Conservation (phyloP, 1,284 basidiomycete genomes). For the Malassezia restricta region DNA sequence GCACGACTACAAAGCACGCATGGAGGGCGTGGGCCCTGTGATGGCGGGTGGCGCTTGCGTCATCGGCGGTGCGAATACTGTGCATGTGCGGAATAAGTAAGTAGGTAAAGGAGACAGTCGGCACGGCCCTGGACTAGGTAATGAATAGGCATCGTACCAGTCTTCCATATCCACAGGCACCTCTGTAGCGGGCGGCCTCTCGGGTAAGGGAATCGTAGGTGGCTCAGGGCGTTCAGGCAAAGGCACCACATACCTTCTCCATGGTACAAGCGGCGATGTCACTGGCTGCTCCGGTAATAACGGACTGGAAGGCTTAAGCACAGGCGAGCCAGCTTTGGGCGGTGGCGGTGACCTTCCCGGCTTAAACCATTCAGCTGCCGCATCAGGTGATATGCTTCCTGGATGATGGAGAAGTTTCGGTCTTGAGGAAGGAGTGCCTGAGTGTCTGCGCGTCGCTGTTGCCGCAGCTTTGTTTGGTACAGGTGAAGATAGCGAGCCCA, state of each 20-base stretch:
- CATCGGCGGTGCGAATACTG: not conserved
- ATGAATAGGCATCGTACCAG: no score
- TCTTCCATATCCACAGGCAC: conserved; percentile 1
- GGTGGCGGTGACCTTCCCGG: not conserved
- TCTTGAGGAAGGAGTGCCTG: no score
- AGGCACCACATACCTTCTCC: not conserved
- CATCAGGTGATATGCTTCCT: no score
- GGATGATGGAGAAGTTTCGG: no score
- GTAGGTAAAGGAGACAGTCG: not conserved
- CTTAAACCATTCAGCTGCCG: not conserved
- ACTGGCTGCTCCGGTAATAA: not conserved
- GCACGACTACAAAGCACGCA: no score
- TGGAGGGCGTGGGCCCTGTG: no score
- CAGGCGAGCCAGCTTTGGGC: not conserved
- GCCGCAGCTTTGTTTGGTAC: not conserved
- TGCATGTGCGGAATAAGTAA: not conserved
- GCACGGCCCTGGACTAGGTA: no score
- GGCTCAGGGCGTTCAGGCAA: not conserved
- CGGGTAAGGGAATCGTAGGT: not conserved
- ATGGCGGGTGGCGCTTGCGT: no score
- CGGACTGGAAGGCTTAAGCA: not conserved
- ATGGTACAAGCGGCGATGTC: not conserved
- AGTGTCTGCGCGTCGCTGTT: not conserved
- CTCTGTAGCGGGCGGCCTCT: not conserved
- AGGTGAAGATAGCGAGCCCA: not conserved